A percentile compares a stretch with the other conserved stretches of the same genome.
Evolutionary conservation across 352 stramenopile genomes (phyloP).

Genomic region (Blastocystis sp.): DNA sequence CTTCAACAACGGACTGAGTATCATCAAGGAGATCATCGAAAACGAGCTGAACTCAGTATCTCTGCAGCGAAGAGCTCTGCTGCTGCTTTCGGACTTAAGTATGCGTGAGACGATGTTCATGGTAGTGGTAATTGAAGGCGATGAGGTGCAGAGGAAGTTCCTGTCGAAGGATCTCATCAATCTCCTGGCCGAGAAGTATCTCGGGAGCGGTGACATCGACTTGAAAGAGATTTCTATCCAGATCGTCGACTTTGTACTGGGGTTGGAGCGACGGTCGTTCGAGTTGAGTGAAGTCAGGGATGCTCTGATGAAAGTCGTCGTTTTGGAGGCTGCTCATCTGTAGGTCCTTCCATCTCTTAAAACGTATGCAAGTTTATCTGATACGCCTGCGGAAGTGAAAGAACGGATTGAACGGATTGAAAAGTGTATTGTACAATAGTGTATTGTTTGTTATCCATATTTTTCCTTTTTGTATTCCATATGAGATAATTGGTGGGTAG

Average conservation of each 20-base stretch:
- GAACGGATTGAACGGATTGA: background rate
- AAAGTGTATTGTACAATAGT: background rate
- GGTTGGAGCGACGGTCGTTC: slow-evolving; percentile 6
- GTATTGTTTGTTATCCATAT: background rate
- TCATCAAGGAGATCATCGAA: background rate
- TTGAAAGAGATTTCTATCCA: background rate
- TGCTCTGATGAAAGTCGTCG: background rate
- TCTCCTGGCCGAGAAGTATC: background rate
- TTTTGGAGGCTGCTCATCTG: background rate
- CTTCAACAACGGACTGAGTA: slow-evolving; percentile 38
- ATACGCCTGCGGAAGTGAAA: slow-evolving; percentile 19
- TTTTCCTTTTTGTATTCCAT: background rate
- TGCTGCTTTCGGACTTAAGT: background rate
- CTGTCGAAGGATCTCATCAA: slow-evolving; percentile 25
- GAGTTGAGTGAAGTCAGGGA: background rate
- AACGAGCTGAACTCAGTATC: background rate
- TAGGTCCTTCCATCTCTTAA: background rate
- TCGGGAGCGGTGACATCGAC: slow-evolving; percentile 1
- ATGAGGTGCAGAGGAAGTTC: slow-evolving; percentile 37
- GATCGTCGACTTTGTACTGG: background rate
- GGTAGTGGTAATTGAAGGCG: background rate
- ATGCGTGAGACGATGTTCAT: background rate
- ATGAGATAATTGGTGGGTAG: background rate
- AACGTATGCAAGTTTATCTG: background rate
- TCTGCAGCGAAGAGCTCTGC: background rate